Evolutionary conservation across 1,139 yeast genomes (phyloP).

Genomic region (Suhomyces maxii): DNA sequence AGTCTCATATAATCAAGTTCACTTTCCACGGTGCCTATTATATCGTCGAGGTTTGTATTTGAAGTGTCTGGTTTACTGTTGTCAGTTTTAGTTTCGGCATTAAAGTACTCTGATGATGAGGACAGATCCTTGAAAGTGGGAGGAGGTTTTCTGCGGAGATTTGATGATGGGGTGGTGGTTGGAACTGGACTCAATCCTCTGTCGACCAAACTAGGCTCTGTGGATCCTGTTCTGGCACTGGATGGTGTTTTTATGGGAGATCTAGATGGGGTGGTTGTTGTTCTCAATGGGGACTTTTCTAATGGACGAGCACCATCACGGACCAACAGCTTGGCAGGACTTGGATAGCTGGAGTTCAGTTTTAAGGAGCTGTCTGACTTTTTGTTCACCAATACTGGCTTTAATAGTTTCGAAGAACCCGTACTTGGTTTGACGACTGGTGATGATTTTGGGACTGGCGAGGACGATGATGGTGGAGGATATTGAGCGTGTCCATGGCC

Average conservation of each 20-base stretch:
- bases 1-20: constrained; percentile 18
- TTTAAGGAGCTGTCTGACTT: constrained; percentile 9
- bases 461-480: background rate
- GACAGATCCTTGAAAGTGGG: constrained; percentile 14
- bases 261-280: background rate
- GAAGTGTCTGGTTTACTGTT: background rate
- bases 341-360: constrained; percentile 3
- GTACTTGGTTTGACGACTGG: background rate
- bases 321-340: constrained; percentile 1
- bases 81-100: constrained; percentile 6
- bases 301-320: background rate
- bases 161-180: background rate
- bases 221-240: background rate
- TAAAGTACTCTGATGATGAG: constrained; percentile 12
- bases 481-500: constrained; percentile 6
- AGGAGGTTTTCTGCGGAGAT: constrained; percentile 25
- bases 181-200: background rate
- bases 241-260: background rate
- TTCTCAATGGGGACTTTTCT: background rate
- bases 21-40: constrained; percentile 20
- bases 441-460: background rate
- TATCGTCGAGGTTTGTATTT: constrained; percentile 15
- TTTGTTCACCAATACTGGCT: constrained; percentile 8
- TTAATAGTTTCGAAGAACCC: constrained; percentile 5
- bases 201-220: background rate